Conservation (phyloP, 352 stramenopile genomes). For the Pythium grandisporangium region DNA sequence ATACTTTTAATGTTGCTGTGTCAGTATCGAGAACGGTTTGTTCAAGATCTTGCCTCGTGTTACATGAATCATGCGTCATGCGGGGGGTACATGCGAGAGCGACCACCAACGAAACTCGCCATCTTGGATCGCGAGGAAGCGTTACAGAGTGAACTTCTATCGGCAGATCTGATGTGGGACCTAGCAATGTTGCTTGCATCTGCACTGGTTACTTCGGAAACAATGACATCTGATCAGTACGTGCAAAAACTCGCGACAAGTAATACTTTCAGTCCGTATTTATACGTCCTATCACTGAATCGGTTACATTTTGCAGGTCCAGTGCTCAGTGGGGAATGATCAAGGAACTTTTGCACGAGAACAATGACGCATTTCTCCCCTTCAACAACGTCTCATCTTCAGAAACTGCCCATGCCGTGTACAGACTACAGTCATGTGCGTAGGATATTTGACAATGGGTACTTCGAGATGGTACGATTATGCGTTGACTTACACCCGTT, state of each 20-base stretch:
- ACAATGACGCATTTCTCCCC: not conserved
- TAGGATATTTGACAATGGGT: not conserved
- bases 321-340: slow-evolving; percentile 10
- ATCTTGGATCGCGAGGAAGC: too few species aligned
- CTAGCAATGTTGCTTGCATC: too few species aligned
- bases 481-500: too few species aligned
- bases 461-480: too few species aligned
- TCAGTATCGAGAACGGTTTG: slow-evolving; percentile 11
- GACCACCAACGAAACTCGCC: slow-evolving; percentile 2
- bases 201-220: too few species aligned
- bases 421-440: slow-evolving; percentile 11
- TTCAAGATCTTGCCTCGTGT: slow-evolving; percentile 5
- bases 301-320: too few species aligned
- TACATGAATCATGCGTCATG: slow-evolving; percentile 5
- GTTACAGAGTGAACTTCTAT: not conserved
- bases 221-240: too few species aligned
- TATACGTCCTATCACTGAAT: too few species aligned
- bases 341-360: slow-evolving; percentile 4
- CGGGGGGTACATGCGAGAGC: slow-evolving; percentile 11
- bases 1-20: too few species aligned
- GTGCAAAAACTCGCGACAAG: too few species aligned
- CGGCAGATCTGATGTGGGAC: not conserved
- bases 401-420: slow-evolving; percentile 2
- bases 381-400: not conserved
- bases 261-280: too few species aligned